phyloP scores from a whole-genome alignment of 352 stramenopile genomes.

The Globisporangium echinulatum region DNA sequence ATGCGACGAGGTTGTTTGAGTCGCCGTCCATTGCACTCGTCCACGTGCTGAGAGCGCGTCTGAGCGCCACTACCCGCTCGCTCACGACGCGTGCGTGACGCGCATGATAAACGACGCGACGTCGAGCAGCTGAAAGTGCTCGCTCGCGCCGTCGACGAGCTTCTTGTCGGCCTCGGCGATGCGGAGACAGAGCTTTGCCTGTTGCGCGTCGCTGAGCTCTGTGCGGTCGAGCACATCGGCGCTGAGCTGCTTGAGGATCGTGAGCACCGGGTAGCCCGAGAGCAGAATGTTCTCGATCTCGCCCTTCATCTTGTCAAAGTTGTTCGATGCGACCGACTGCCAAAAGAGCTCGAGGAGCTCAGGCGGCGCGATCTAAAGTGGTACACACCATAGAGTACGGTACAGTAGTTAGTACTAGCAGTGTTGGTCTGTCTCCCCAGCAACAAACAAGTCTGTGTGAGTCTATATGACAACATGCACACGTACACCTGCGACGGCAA shows the following conservation, averaged over 20 bases:
- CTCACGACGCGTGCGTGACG: slow-evolving; percentile 40
- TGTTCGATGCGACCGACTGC: slow-evolving; percentile 65
- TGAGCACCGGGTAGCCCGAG: slow-evolving; percentile 91
- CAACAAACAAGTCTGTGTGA: neutral
- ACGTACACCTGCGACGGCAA: slow-evolving; percentile 71
- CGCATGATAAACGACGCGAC: slow-evolving; percentile 87
- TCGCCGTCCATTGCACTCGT: too few species aligned
- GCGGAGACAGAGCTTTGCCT: slow-evolving; percentile 91
- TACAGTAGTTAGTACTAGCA: neutral
- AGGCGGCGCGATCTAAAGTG: slow-evolving; percentile 58
- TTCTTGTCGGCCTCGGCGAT: slow-evolving; percentile 95
- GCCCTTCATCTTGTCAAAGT: slow-evolving; percentile 87
- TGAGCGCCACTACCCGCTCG: neutral
- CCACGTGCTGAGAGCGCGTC: neutral
- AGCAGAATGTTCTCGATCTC: slow-evolving; percentile 90
- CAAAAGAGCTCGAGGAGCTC: slow-evolving; percentile 79
- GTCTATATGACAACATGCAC: neutral
- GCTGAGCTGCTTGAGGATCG: slow-evolving; percentile 87
- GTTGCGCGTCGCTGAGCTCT: slow-evolving; percentile 86
- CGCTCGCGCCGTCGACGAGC: slow-evolving; percentile 94
- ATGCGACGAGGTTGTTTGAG: neutral
- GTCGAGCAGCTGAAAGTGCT: slow-evolving; percentile 95
- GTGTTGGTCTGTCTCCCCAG: too few species aligned
- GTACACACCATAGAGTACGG: neutral
- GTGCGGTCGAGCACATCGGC: slow-evolving; percentile 69